Evolutionary conservation across 306 rosid genomes (phyloP), one percentile per base, ranked within the genome.

Genomic region (Quercus cerris): DNA sequence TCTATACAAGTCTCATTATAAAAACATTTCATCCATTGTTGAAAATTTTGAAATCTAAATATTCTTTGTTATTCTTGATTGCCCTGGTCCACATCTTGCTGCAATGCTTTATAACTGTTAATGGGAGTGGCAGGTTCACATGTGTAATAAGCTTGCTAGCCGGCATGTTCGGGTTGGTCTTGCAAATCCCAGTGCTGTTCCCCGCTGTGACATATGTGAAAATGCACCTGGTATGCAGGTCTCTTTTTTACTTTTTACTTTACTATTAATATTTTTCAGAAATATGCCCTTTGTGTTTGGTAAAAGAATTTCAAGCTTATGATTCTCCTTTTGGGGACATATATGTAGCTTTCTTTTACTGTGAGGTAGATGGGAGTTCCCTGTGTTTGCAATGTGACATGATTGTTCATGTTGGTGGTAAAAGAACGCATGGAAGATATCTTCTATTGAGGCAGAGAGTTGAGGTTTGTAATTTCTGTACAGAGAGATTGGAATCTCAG

Each of bases 341-440:
- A 70, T 85, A 6, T 87, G 88, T 82, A 95, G 98, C 98, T 90
- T 95, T 95, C 96, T 95, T 95, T 80, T 95, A 90, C 79, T 95
- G 99, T 85, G 99, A 95, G 84, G 86, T 89, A 56, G 99, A 95
- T 81, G 99, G 97, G 27, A 95, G 94, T 78, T 93, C 96, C 74
- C 97, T 95, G 44, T 95, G 99, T 82, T 88, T 95, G 89, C 98
- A 95, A 87, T 95, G 99, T 59, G 99, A 95, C 82, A 86, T 93
- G 98, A 72, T 85, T 71, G 96, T 95, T 86, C 99, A 95, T 84
- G 99, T 95, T 77, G 99, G 99, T 28, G 99, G 99, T 66, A 95
- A 95, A 90, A 88, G 99, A 90, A 93, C 91, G n/a, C 99, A 95
- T 82, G 92, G 97, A 80, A 89, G 99, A 90, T 95, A 89, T 81